phyloP scores from a whole-genome alignment of 1,139 yeast species.

The Sugiyamaella castrensis region DNA sequence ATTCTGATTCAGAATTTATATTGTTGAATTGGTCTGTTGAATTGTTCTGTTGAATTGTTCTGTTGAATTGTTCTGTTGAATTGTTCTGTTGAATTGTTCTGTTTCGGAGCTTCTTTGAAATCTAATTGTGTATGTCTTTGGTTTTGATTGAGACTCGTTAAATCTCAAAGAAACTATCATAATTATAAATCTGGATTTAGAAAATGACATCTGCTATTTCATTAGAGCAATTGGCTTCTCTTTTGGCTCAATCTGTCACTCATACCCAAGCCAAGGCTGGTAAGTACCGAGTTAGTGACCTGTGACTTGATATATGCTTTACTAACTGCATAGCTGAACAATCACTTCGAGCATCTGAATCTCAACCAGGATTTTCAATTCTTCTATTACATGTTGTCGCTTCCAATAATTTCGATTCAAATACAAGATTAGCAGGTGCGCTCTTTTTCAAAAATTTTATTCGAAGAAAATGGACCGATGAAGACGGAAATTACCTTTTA shows the following conservation, averaged over 20 bases:
- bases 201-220: neutral
- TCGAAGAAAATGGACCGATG: slow-evolving; percentile 84
- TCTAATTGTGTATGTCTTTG: too few species aligned
- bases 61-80: too few species aligned
- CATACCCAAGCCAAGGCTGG: slow-evolving; percentile 25
- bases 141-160: too few species aligned
- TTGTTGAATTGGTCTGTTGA: too few species aligned
- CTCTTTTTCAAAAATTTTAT: slow-evolving; percentile 86
- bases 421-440: slow-evolving; percentile 83
- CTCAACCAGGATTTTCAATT: slow-evolving; percentile 68
- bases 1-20: too few species aligned
- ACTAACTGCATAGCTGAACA: slow-evolving; percentile 36
- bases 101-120: too few species aligned
- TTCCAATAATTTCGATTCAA: slow-evolving; percentile 48
- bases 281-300: slow-evolving; percentile 13
- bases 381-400: slow-evolving; percentile 77
- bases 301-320: neutral
- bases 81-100: too few species aligned
- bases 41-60: too few species aligned
- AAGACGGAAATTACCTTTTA: slow-evolving; percentile 74
- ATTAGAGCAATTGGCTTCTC: slow-evolving; percentile 20
- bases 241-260: slow-evolving; percentile 25
- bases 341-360: slow-evolving; percentile 56
- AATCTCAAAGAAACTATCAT: too few species aligned
- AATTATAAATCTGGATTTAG: neutral